A percentile compares a stretch with the other conserved stretches of the same genome.
These are phyloP conservation scores for Mortierella claussenii DNA, from an alignment of 192 early-diverging fungal species.

Conservation along the genomic window DNA sequence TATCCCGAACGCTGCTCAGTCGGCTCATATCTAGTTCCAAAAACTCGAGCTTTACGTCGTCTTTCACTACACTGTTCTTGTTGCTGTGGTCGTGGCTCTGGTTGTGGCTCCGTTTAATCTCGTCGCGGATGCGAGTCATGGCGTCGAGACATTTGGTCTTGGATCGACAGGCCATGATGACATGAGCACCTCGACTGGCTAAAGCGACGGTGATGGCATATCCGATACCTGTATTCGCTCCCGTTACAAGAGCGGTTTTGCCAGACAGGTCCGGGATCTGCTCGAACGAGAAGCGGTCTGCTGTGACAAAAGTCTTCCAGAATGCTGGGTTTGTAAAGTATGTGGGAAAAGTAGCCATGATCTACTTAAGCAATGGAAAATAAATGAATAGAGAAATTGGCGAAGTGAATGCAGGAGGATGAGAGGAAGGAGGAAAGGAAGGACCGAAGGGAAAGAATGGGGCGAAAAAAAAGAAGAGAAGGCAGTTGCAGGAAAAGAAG, in stretches of 20 bases:
- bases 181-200: slow-evolving; percentile 25
- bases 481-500: too few species aligned
- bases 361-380: neutral
- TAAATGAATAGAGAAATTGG: neutral
- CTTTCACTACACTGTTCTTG: neutral
- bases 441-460: too few species aligned
- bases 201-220: slow-evolving; percentile 33
- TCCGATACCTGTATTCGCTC: slow-evolving; percentile 57
- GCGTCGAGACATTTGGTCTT: slow-evolving; percentile 2
- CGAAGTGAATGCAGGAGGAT: too few species aligned
- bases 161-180: slow-evolving; percentile 33
- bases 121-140: slow-evolving; percentile 9
- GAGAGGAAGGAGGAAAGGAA: too few species aligned
- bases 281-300: slow-evolving; percentile 24
- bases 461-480: too few species aligned
- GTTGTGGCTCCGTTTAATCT: slow-evolving; percentile 13
- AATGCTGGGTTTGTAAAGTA: neutral
- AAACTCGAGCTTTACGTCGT: slow-evolving; percentile 17
- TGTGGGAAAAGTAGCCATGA: neutral
- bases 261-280: slow-evolving; percentile 44
- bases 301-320: slow-evolving; percentile 19
- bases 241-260: slow-evolving; percentile 61
- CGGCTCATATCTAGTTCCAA: slow-evolving; percentile 29
- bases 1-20: slow-evolving; percentile 5
- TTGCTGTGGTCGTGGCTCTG: too few species aligned